Percentiles rank a stretch among this genome's conserved stretches.
Evolutionary conservation across 192 early-diverging fungal genomes (phyloP).

Genomic region (Paraglomus occultum): DNA sequence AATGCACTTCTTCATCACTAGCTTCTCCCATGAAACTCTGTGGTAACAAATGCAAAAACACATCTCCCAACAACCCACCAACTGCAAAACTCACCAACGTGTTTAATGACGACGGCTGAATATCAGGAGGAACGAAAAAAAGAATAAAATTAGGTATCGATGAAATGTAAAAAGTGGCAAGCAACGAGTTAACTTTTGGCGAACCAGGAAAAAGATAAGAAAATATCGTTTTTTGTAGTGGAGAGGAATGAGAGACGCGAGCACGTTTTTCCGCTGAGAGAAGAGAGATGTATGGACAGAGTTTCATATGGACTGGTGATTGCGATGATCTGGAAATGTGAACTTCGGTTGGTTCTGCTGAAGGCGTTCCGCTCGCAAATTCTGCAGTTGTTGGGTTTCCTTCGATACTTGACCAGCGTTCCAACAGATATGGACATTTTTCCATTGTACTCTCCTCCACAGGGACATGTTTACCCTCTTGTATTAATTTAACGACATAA

Average conservation of each 20-base stretch:
- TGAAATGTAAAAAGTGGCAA: conserved; percentile 80
- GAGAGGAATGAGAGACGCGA: conserved; percentile 27
- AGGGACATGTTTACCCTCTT: conserved; percentile 1
- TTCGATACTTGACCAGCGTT: not conserved
- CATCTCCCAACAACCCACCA: conserved; percentile 83
- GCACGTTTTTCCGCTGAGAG: not conserved
- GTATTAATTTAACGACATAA: not conserved
- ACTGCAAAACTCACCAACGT: conserved; percentile 83
- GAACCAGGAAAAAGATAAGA: conserved; percentile 56
- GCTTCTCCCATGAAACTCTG: conserved; percentile 67
- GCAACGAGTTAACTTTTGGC: conserved; percentile 59
- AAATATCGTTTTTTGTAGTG: conserved; percentile 42
- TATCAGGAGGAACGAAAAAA: conserved; percentile 72
- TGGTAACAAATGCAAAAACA: conserved; percentile 80
- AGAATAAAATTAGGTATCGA: conserved; percentile 78
- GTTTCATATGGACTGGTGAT: not conserved
- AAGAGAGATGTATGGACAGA: not conserved
- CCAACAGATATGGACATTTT: not conserved
- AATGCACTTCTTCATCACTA: conserved; percentile 35
- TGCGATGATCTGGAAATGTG: not conserved
- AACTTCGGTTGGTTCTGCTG: not conserved
- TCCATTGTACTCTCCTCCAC: not conserved
- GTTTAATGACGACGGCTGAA: conserved; percentile 56
- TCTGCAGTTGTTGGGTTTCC: not conserved
- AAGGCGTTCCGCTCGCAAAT: not conserved